Percentiles rank a stretch among this genome's conserved stretches.
Evolutionary conservation across 805 yeast species (phyloP).

Genomic region (Sungouiozyma intestinalis): DNA sequence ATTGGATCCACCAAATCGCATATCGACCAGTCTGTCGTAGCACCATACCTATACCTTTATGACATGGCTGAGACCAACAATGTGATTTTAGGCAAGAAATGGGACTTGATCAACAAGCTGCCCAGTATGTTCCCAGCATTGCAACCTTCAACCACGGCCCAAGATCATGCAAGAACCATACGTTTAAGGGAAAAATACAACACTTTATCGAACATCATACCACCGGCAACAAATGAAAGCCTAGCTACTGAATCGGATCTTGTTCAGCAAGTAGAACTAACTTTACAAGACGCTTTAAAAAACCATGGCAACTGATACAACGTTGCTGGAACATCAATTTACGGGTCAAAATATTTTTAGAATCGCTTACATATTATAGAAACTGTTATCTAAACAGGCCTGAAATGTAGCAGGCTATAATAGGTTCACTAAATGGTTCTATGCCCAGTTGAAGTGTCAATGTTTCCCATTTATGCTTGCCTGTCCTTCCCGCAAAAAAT

Average conservation of each 20-base stretch:
- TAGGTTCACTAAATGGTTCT: no score
- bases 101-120: constrained; percentile 33
- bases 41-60: constrained; percentile 59
- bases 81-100: constrained; percentile 44
- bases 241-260: background rate
- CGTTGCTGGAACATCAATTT: no score
- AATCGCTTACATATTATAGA: no score
- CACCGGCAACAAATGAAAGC: background rate
- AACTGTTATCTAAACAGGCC: no score
- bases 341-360: no score
- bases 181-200: background rate
- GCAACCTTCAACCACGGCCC: background rate
- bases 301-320: no score
- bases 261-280: background rate
- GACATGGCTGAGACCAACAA: constrained; percentile 35
- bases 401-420: no score
- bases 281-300: background rate
- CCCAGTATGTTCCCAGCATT: background rate
- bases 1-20: constrained; percentile 3
- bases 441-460: no score
- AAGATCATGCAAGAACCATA: background rate
- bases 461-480: no score
- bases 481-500: no score
- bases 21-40: constrained; percentile 1
- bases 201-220: no score